Evolutionary conservation across 2,329 filamentous ascomycete genomes (phyloP).

Genomic region (Colletotrichum sp.): DNA sequence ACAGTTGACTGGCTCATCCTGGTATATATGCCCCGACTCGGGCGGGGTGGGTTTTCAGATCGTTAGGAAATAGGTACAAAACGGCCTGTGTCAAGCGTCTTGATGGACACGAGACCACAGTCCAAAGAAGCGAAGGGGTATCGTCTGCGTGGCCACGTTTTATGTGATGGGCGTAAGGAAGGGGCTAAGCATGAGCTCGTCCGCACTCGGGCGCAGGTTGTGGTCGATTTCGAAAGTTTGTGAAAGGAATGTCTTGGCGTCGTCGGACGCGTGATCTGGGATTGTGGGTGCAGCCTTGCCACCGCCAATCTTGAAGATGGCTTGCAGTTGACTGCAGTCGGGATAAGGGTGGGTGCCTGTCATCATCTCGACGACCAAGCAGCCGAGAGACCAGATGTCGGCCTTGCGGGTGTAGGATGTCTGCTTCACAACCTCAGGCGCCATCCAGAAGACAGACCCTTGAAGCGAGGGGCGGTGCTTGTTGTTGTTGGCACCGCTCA

Average conservation of each 20-base stretch:
- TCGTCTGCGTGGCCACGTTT: constrained; percentile 23
- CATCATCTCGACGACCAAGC: constrained; percentile 98
- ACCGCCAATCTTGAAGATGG: constrained; percentile 97
- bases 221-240: constrained; percentile 97
- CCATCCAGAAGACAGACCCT: constrained; percentile 99
- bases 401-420: constrained; percentile 98
- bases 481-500: constrained; percentile 71
- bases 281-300: constrained; percentile 81
- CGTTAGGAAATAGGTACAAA: constrained; percentile 6
- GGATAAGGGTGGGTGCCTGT: constrained; percentile 96
- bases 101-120: neutral
- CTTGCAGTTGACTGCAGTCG: constrained; percentile 94
- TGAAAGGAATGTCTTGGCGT: constrained; percentile 82
- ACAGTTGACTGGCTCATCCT: neutral
- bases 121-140: constrained; percentile 8
- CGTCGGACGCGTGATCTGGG: constrained; percentile 83
- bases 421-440: constrained; percentile 96
- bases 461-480: constrained; percentile 82
- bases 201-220: constrained; percentile 87
- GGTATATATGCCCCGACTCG: constrained; percentile 2
- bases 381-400: constrained; percentile 98
- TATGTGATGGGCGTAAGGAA: constrained; percentile 79
- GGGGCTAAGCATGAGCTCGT: constrained; percentile 83
- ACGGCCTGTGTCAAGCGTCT: neutral
- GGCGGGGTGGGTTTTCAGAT: neutral